Percentiles rank a stretch among this genome's conserved stretches.
Conservation (phyloP, 352 stramenopile species). For the Blastocystis sp. region DNA sequence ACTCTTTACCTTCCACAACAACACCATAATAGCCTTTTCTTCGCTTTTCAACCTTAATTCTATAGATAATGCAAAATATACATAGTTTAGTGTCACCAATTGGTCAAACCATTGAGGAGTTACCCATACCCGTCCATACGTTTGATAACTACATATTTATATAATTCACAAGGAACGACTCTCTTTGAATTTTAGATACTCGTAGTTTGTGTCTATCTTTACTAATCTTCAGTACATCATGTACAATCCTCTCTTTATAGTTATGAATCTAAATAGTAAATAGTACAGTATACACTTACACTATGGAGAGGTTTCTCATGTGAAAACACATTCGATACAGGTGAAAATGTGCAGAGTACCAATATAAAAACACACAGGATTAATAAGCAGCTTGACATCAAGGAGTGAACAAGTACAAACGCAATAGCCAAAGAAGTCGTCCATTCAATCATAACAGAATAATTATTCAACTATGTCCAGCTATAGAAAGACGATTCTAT, state of each 20-base stretch:
- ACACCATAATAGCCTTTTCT: not conserved
- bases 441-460: too few species aligned
- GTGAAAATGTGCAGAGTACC: not conserved
- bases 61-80: not conserved
- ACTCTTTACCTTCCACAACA: not conserved
- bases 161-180: not conserved
- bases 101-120: conserved; percentile 10
- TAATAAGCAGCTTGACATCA: too few species aligned
- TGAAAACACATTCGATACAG: not conserved
- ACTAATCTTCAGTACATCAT: not conserved
- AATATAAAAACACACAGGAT: not conserved
- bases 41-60: not conserved
- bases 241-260: not conserved
- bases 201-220: not conserved
- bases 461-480: too few species aligned
- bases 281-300: not conserved
- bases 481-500: too few species aligned
- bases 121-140: conserved; percentile 11
- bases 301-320: not conserved
- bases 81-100: not conserved
- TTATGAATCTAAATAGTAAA: not conserved
- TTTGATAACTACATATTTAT: not conserved
- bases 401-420: too few species aligned
- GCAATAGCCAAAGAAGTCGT: too few species aligned
- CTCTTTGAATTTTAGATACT: not conserved